phyloP scores from a whole-genome alignment of 768 basidiomycete species.

The Gyrodon lividus region DNA sequence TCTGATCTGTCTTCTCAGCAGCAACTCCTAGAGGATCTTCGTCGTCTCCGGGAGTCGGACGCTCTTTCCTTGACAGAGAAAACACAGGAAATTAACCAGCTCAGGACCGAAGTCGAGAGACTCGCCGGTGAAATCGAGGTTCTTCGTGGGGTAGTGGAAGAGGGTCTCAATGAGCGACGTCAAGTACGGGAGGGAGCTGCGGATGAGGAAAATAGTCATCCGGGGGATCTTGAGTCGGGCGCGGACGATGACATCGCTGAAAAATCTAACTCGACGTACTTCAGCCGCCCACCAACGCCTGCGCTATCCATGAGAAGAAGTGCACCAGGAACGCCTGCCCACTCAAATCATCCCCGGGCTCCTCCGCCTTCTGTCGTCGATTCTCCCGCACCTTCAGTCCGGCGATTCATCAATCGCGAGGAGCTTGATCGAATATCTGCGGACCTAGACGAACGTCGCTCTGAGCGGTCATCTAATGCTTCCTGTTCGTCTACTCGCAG shows the following conservation, averaged over 20 bases:
- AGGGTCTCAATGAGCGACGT: conserved; percentile 75
- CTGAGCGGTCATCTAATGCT: conserved; percentile 40
- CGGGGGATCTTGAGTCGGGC: conserved; percentile 12
- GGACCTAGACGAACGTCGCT: conserved; percentile 67
- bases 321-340: background rate
- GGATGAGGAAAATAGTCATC: conserved; percentile 6
- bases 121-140: conserved; percentile 85
- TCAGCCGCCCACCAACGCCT: background rate
- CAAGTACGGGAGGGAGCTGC: conserved; percentile 44
- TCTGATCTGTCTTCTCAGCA: conserved; percentile 78
- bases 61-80: conserved; percentile 55
- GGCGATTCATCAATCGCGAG: conserved; percentile 51
- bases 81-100: conserved; percentile 60
- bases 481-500: conserved; percentile 16
- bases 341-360: background rate
- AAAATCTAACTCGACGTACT: background rate
- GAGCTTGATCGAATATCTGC: conserved; percentile 63
- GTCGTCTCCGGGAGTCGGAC: conserved; percentile 62
- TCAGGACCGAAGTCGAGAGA: conserved; percentile 76
- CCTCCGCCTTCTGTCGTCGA: background rate
- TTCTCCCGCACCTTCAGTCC: conserved; percentile 10
- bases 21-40: conserved; percentile 63
- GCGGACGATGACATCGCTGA: conserved; percentile 23
- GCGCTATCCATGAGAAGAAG: background rate
- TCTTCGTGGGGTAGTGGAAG: conserved; percentile 82